Conservation (phyloP, 1,284 basidiomycete species). For the Salmacisia buchloeana region DNA sequence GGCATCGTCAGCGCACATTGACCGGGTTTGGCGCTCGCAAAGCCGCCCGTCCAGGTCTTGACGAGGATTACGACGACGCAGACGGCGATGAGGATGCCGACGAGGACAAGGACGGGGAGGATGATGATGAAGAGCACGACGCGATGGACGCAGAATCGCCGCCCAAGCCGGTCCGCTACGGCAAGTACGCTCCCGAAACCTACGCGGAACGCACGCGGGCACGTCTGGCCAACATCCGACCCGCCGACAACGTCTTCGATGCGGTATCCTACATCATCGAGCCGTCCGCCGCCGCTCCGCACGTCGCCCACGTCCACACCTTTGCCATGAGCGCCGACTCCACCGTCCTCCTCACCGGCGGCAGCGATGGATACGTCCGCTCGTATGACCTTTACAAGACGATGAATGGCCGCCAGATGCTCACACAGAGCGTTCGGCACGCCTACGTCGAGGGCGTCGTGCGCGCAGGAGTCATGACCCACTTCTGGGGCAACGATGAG, state of each 20-base stretch:
- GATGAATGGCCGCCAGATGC: conserved; percentile 77
- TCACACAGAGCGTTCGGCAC: conserved; percentile 82
- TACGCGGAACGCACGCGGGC: conserved; percentile 11
- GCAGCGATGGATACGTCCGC: conserved; percentile 86
- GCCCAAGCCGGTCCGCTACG: not conserved
- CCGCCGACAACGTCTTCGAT: conserved; percentile 5
- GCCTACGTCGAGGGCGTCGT: conserved; percentile 88
- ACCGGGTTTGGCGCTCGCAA: not conserved
- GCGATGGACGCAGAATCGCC: not conserved
- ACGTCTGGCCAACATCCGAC: conserved; percentile 12
- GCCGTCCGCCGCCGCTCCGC: conserved; percentile 83
- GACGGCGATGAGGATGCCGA: not conserved
- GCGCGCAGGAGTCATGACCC: conserved; percentile 78
- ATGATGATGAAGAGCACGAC: not conserved
- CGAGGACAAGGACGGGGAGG: not conserved
- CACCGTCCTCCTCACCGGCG: conserved; percentile 81
- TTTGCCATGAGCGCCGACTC: conserved; percentile 79
- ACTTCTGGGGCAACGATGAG: conserved; percentile 69
- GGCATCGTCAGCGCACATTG: not conserved
- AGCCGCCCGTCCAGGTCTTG: not conserved
- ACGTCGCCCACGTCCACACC: conserved; percentile 78
- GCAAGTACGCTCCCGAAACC: conserved; percentile 3
- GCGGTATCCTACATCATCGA: conserved; percentile 59
- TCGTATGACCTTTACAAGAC: conserved; percentile 86
- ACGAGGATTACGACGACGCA: not conserved